These are phyloP conservation scores for Phoenix dactylifera DNA, from an alignment of 176 grass and related monocot genomes.

Conservation along the genomic window DNA sequence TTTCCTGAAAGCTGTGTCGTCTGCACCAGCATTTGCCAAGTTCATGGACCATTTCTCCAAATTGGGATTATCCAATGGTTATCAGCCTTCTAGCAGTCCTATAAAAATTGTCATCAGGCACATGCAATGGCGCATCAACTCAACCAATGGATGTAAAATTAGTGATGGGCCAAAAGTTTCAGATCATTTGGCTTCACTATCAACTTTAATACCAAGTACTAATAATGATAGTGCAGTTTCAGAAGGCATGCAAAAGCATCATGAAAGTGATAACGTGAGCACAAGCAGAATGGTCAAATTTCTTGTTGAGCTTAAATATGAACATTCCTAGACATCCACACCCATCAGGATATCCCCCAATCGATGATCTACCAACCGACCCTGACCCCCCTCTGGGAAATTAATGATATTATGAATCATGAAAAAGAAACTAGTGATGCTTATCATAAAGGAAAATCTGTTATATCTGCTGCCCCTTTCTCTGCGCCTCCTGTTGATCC, in stretches of 20 bases:
- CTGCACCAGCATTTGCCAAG: not conserved
- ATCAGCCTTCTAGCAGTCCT: not conserved
- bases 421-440: not conserved
- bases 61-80: constrained; percentile 13
- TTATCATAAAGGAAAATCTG: constrained; percentile 4
- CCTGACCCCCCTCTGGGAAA: no score
- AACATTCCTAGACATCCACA: not conserved
- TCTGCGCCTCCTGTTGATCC: not conserved
- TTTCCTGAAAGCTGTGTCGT: constrained; percentile 29
- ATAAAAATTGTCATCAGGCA: constrained; percentile 1
- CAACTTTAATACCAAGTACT: not conserved
- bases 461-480: not conserved
- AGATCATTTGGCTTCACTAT: not conserved
- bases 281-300: not conserved
- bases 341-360: not conserved
- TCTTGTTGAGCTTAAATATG: constrained; percentile 6
- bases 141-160: constrained; percentile 4
- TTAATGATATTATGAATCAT: not conserved
- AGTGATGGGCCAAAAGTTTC: not conserved
- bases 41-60: constrained; percentile 21
- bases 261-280: not conserved
- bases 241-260: not conserved
- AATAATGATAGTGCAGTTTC: not conserved
- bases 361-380: not conserved
- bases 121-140: not conserved